Evolutionary conservation across 2,329 filamentous ascomycete species (phyloP).

Genomic region (Rhexocercosporidium sp.): DNA sequence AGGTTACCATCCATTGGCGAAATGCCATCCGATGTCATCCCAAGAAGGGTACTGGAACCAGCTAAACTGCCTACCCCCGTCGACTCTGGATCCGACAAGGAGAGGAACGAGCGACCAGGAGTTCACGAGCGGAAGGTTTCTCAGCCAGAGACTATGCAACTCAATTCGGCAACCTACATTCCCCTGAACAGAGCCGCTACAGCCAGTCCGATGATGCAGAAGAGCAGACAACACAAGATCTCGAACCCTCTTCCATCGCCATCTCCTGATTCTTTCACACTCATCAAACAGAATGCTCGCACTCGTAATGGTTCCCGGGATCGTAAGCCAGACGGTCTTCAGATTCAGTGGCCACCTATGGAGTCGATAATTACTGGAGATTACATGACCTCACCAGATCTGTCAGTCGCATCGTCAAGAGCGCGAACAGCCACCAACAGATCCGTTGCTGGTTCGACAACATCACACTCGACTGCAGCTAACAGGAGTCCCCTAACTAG

Average conservation of each 20-base stretch:
- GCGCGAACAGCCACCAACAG: slow-evolving; percentile 55
- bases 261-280: slow-evolving; percentile 65
- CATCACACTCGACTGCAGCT: slow-evolving; percentile 59
- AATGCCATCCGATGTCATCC: slow-evolving; percentile 58
- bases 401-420: slow-evolving; percentile 57
- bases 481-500: slow-evolving; percentile 43
- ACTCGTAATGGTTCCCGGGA: slow-evolving; percentile 75
- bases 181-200: slow-evolving; percentile 58
- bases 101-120: slow-evolving; percentile 43
- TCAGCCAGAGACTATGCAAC: slow-evolving; percentile 44
- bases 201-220: slow-evolving; percentile 68
- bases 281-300: slow-evolving; percentile 62
- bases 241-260: slow-evolving; percentile 70
- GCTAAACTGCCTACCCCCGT: slow-evolving; percentile 48
- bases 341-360: slow-evolving; percentile 62
- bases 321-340: slow-evolving; percentile 77
- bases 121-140: slow-evolving; percentile 40
- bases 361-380: slow-evolving; percentile 57
- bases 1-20: slow-evolving; percentile 82
- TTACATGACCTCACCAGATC: slow-evolving; percentile 60
- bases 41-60: slow-evolving; percentile 46
- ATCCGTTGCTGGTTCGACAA: slow-evolving; percentile 58
- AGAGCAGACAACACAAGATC: slow-evolving; percentile 45
- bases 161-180: slow-evolving; percentile 44
- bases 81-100: slow-evolving; percentile 54